Percentiles rank a stretch among this genome's conserved stretches.
Conservation (phyloP, 495 filamentous ascomycete species). For the Aspergillus ellipticus region DNA sequence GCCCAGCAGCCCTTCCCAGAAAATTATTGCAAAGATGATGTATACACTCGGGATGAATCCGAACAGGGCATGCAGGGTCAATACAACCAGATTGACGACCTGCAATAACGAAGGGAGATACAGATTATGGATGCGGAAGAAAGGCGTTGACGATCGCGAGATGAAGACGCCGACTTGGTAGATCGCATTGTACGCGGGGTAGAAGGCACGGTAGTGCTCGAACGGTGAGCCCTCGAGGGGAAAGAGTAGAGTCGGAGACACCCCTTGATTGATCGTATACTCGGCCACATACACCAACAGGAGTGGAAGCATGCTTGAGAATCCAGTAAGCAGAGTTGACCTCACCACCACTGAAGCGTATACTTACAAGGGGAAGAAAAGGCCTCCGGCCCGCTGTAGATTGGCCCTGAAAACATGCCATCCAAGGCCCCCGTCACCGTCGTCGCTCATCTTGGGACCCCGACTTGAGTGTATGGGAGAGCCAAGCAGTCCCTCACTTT, state of each 20-base stretch:
- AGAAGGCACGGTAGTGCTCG: slow-evolving; percentile 76
- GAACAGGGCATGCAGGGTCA: slow-evolving; percentile 72
- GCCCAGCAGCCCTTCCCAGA: slow-evolving; percentile 92
- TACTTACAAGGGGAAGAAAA: slow-evolving; percentile 67
- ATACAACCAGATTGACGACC: slow-evolving; percentile 66
- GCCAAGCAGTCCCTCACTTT: slow-evolving; percentile 39
- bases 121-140: slow-evolving; percentile 73
- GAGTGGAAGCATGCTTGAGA: slow-evolving; percentile 77
- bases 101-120: slow-evolving; percentile 86
- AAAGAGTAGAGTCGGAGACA: slow-evolving; percentile 85
- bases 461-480: slow-evolving; percentile 22
- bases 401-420: slow-evolving; percentile 45
- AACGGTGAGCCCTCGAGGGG: slow-evolving; percentile 74
- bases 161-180: slow-evolving; percentile 95
- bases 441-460: slow-evolving; percentile 19
- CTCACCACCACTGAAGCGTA: background rate
- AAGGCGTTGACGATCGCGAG: slow-evolving; percentile 84
- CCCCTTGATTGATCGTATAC: slow-evolving; percentile 94
- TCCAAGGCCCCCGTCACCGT: slow-evolving; percentile 6
- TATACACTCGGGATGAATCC: slow-evolving; percentile 80
- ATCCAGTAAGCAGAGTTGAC: slow-evolving; percentile 21
- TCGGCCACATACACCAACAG: slow-evolving; percentile 91
- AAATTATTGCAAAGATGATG: slow-evolving; percentile 76
- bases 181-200: slow-evolving; percentile 85
- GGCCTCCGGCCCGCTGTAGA: slow-evolving; percentile 45